Evolutionary conservation across 2,329 filamentous ascomycete genomes (phyloP).

Genomic region (Furcasterigmium furcatum): DNA sequence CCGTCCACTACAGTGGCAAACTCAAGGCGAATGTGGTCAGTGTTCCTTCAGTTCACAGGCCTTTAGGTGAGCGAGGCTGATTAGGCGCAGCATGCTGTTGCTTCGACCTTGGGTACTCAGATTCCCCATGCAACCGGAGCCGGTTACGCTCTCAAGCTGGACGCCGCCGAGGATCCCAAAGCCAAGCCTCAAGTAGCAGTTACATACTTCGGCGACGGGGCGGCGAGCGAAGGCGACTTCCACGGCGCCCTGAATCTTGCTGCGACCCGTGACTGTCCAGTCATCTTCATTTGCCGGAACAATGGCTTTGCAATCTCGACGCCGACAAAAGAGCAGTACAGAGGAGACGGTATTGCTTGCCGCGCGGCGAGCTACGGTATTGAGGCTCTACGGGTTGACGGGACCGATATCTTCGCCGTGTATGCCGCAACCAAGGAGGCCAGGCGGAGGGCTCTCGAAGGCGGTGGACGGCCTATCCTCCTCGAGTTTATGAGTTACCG

Average conservation of each 20-base stretch:
- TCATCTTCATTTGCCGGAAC: slow-evolving; percentile 88
- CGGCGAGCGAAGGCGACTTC: slow-evolving; percentile 88
- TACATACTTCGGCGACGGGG: slow-evolving; percentile 89
- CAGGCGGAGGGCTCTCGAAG: slow-evolving; percentile 71
- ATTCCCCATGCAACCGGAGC: slow-evolving; percentile 85
- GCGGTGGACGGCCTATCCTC: slow-evolving; percentile 78
- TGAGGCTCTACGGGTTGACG: slow-evolving; percentile 86
- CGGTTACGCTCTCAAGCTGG: slow-evolving; percentile 83
- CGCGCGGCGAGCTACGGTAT: slow-evolving; percentile 91
- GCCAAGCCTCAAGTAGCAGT: slow-evolving; percentile 66
- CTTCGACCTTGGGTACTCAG: slow-evolving; percentile 82
- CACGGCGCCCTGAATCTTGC: slow-evolving; percentile 90
- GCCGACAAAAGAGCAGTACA: slow-evolving; percentile 85
- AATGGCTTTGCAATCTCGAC: slow-evolving; percentile 92
- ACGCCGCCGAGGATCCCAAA: slow-evolving; percentile 68
- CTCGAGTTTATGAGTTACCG: slow-evolving; percentile 98
- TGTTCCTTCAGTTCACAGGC: neutral
- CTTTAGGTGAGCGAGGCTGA: too few species aligned
- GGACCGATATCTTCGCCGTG: slow-evolving; percentile 89
- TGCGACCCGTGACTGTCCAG: slow-evolving; percentile 81
- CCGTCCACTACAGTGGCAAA: slow-evolving; percentile 87
- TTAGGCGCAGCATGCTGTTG: slow-evolving; percentile 81
- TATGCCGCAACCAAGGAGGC: slow-evolving; percentile 76
- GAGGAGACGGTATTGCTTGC: slow-evolving; percentile 86
- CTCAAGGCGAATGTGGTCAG: slow-evolving; percentile 78